These are phyloP conservation scores for Lactarius deliciosus DNA, from an alignment of 768 basidiomycete genomes.

Conservation along the genomic window DNA sequence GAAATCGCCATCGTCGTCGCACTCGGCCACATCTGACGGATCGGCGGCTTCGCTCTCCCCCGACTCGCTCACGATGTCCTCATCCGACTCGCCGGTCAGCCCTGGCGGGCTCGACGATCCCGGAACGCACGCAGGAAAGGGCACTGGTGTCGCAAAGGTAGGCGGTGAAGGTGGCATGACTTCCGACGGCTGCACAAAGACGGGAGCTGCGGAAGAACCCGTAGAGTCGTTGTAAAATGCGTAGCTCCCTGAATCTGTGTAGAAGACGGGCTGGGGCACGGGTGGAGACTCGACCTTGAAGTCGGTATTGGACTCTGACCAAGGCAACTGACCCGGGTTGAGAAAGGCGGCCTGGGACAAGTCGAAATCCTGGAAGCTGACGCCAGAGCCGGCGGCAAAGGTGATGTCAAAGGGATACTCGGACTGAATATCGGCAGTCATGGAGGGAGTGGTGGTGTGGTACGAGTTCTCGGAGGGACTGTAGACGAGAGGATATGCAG, in stretches of 20 bases:
- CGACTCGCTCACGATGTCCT: conserved; percentile 25
- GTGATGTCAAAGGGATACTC: conserved; percentile 25
- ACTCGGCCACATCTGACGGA: conserved; percentile 15
- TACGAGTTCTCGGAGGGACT: conserved; percentile 18
- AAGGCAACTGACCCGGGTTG: conserved; percentile 22
- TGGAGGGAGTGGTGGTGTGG: conserved; percentile 8
- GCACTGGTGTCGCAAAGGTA: conserved; percentile 3
- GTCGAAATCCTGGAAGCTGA: conserved; percentile 22
- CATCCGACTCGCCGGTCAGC: conserved; percentile 25
- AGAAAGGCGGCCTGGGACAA: conserved; percentile 21
- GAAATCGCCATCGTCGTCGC: conserved; percentile 27
- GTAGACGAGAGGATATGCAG: conserved; percentile 23
- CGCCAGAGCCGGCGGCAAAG: conserved; percentile 7
- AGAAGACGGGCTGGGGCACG: conserved; percentile 9
- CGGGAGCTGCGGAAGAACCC: neutral
- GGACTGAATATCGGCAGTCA: conserved; percentile 16
- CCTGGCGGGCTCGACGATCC: conserved; percentile 29
- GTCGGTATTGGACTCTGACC: conserved; percentile 22
- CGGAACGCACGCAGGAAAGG: conserved; percentile 12
- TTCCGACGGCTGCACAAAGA: conserved; percentile 23
- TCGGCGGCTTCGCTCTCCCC: conserved; percentile 28
- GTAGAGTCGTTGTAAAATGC: conserved; percentile 23
- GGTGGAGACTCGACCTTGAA: conserved; percentile 21
- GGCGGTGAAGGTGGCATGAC: conserved; percentile 25
- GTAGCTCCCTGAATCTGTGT: conserved; percentile 21